phyloP scores from a whole-genome alignment of 2,329 filamentous ascomycete species.

The Pezicula radicicola region DNA sequence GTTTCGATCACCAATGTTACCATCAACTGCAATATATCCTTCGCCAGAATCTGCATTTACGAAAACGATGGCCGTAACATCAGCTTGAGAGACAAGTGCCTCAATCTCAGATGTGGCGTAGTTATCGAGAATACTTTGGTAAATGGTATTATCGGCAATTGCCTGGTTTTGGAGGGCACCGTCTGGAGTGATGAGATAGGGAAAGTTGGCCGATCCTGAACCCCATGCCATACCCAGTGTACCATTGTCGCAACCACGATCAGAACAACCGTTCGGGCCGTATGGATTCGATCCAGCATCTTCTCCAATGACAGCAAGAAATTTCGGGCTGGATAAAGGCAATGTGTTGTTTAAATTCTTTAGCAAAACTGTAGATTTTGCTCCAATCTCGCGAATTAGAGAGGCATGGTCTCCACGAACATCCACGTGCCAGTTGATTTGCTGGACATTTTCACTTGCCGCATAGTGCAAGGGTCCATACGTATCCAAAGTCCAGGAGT shows the following conservation, averaged over 20 bases:
- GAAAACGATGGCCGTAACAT: constrained; percentile 78
- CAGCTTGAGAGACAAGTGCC: constrained; percentile 56
- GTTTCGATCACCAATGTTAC: constrained; percentile 83
- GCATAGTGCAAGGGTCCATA: constrained; percentile 66
- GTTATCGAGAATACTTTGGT: constrained; percentile 68
- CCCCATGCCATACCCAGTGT: constrained; percentile 78
- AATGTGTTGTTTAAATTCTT: constrained; percentile 75
- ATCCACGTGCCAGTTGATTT: constrained; percentile 79
- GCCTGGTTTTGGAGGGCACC: constrained; percentile 66
- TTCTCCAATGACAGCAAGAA: constrained; percentile 75
- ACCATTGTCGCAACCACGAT: constrained; percentile 49
- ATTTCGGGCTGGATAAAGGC: constrained; percentile 75
- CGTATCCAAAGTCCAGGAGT: constrained; percentile 80
- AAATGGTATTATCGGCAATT: constrained; percentile 53
- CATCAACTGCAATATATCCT: constrained; percentile 79
- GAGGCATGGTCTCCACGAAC: constrained; percentile 73
- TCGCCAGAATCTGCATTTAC: constrained; percentile 86
- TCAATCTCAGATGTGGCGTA: constrained; percentile 65
- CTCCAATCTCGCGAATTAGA: constrained; percentile 73
- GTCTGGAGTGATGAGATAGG: constrained; percentile 76
- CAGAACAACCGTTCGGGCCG: constrained; percentile 75
- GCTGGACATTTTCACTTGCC: constrained; percentile 57
- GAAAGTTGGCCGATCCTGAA: constrained; percentile 69
- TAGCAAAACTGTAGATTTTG: constrained; percentile 80
- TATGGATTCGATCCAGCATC: constrained; percentile 74